A percentile compares a stretch with the other conserved stretches of the same genome.
These are phyloP conservation scores for Fonsecaea erecta DNA, from an alignment of 2,329 filamentous ascomycete species.

Conservation along the genomic window DNA sequence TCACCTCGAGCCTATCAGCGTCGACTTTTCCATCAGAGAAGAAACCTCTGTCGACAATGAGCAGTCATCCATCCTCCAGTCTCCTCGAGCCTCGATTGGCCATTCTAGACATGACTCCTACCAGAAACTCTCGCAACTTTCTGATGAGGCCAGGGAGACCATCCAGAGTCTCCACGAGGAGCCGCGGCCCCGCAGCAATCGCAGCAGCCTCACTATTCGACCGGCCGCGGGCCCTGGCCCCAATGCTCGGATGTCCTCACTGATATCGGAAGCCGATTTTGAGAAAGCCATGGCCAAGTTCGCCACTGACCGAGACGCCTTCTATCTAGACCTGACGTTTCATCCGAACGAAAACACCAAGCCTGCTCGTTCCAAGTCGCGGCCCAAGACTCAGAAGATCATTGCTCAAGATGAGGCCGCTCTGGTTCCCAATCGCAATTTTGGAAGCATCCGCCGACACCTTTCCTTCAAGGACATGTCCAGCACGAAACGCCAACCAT, in stretches of 20 bases:
- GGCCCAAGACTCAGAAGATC: conserved; percentile 77
- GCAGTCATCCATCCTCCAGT: conserved; percentile 40
- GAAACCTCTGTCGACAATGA: conserved; percentile 62
- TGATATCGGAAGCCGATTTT: conserved; percentile 80
- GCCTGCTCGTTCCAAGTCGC: conserved; percentile 40
- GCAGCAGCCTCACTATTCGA: conserved; percentile 66
- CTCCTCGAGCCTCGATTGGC: conserved; percentile 49
- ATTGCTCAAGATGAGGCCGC: conserved; percentile 69
- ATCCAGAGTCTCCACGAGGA: conserved; percentile 57
- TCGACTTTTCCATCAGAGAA: conserved; percentile 60
- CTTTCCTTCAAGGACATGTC: conserved; percentile 95
- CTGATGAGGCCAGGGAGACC: conserved; percentile 47
- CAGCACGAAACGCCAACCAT: conserved; percentile 86
- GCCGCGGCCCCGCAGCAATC: conserved; percentile 61
- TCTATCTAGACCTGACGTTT: conserved; percentile 89
- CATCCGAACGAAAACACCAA: conserved; percentile 70
- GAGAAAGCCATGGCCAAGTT: conserved; percentile 93
- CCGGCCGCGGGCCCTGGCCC: conserved; percentile 47
- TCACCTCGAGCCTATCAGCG: conserved; percentile 47
- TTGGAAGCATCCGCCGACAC: conserved; percentile 86
- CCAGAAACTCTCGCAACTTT: conserved; percentile 45
- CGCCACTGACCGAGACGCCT: conserved; percentile 89
- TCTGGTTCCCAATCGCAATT: conserved; percentile 62
- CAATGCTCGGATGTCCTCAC: conserved; percentile 43
- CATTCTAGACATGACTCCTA: conserved; percentile 46